These are phyloP conservation scores for Phytophthora quininea DNA, from an alignment of 352 stramenopile species.

Conservation along the genomic window DNA sequence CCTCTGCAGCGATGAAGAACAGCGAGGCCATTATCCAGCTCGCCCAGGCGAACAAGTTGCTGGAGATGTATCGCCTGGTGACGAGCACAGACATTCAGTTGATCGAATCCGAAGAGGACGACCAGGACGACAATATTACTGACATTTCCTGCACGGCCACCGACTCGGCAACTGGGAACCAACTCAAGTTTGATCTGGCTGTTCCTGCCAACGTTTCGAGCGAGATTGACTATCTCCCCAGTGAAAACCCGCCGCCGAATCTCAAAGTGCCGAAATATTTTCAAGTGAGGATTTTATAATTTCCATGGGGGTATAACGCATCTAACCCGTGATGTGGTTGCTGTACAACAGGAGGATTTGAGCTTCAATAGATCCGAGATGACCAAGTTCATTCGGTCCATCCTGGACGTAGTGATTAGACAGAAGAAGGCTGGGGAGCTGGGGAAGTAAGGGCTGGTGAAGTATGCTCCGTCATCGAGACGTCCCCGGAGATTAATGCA, in stretches of 20 bases:
- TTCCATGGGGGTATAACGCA: constrained; percentile 3
- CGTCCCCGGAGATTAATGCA: too few relatives aligned
- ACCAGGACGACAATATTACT: constrained; percentile 52
- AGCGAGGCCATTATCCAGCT: constrained; percentile 60
- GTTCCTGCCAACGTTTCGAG: constrained; percentile 62
- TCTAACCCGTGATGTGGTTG: constrained; percentile 1
- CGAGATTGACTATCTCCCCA: constrained; percentile 84
- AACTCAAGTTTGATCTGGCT: constrained; percentile 82
- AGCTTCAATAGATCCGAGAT: constrained; percentile 82
- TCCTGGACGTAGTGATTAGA: constrained; percentile 82
- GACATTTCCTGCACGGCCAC: constrained; percentile 73
- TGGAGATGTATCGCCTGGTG: constrained; percentile 80
- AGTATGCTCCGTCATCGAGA: constrained; percentile 10
- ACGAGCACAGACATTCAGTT: constrained; percentile 80
- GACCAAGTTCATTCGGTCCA: constrained; percentile 85
- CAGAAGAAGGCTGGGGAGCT: constrained; percentile 52
- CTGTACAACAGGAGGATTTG: constrained; percentile 62
- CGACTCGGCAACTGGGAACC: constrained; percentile 68
- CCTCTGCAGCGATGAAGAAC: constrained; percentile 36
- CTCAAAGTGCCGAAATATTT: constrained; percentile 77
- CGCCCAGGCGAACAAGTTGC: constrained; percentile 77
- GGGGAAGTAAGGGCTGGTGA: constrained; percentile 13
- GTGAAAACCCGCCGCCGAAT: constrained; percentile 53
- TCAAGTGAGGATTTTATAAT: constrained; percentile 11
- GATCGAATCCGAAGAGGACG: constrained; percentile 70